Evolutionary conservation across 2,329 filamentous ascomycete genomes (phyloP), one percentile per base, ranked within the genome.

Genomic region (Alternaria conjuncta): DNA sequence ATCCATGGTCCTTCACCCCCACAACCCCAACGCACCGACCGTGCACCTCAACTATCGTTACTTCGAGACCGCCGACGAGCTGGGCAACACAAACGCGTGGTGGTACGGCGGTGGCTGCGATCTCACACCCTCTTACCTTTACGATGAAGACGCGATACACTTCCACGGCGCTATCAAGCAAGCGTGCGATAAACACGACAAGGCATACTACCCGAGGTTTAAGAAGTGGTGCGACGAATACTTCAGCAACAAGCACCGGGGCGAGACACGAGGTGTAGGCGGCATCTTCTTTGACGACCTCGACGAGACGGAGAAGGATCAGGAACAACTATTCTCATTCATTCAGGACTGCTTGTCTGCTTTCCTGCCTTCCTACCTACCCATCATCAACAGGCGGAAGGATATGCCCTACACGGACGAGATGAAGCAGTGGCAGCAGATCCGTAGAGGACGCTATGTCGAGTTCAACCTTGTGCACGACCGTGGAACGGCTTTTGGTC

Each of bases 271-370:
- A 53, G 96, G 96, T 60, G 84, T 99, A 32, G 96, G 96, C 57
- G 96, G 96, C 57, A 98, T 99, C 81, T 99, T 99, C 87, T 99
- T 99, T 76, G 96, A 99, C 81, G 96, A 99, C 79, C 86, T 99
- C 13, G 96, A 99, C 79, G 92, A 92, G 73, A 87, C 88, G 1
- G 92, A 95, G 73, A 93, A 94, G 65, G 92, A 96, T 75, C 90
- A 92, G 71, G 94, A 98, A 78, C 92, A 94, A 70, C 87, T 94
- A 0, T 98, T 99, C 78, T 89, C 92, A 15, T 98, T 97, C 72
- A 88, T 94, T 58, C 92, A 94, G 76, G 92, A 94, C 76, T 93
- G 92, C 73, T 85, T 97, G 60, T 88, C 89, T 64, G 91, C 94
- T 10, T 99, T 99, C 85, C 80, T 98, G 61, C 96, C 96, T 1